Evolutionary conservation across 352 stramenopile genomes (phyloP), one percentile per base, ranked within the genome.

Genomic region (Globisporangium viniferum): DNA sequence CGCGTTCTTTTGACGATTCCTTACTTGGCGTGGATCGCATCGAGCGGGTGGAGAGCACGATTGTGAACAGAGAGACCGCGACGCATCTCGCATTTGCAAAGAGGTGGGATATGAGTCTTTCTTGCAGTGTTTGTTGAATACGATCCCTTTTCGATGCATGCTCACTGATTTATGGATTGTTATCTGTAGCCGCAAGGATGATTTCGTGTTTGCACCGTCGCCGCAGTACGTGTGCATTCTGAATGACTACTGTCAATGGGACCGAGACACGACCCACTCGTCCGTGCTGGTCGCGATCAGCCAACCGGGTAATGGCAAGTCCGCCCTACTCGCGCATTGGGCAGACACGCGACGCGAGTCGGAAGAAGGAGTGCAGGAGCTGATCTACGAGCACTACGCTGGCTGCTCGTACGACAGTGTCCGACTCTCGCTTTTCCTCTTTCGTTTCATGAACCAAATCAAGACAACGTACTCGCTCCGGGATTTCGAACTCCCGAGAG

Each of bases 381-480:
- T 94, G 54, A 90, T 95, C 64, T 93, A 92, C 59, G 80, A 93
- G 46, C 88, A 95, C 73, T 93, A 93, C 60, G 70, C 74, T 14
- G 88, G 88, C 12, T 93, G 88, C 64, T 94, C 88, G 20, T 95
- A 90, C 64, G 88, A 95, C 67, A 92, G 82, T 60, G 84, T 95
- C 62, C 91, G 93, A 66, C 73, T 94, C 15, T 91, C 87, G 58
- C 70, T 92, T 51, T 91, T 93, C 70, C 76, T 94, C 27, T 94
- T 92, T 67, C 81, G 88, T 31, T 82, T 93, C 63, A 94, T 95
- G 84, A 77, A 81, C 58, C 80, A 93, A 64, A 75, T 95, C 68
- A 91, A 91, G 49, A 73, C 81, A 24, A 84, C 81, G 24, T 92
- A 88, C 53, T 77, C 58, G 8, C 78, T 95, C n/a, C 76, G 80